Percentiles rank a stretch among this genome's conserved stretches.
These are phyloP conservation scores for Megacollybia platyphylla DNA, from an alignment of 1,284 basidiomycete genomes.

Conservation along the genomic window DNA sequence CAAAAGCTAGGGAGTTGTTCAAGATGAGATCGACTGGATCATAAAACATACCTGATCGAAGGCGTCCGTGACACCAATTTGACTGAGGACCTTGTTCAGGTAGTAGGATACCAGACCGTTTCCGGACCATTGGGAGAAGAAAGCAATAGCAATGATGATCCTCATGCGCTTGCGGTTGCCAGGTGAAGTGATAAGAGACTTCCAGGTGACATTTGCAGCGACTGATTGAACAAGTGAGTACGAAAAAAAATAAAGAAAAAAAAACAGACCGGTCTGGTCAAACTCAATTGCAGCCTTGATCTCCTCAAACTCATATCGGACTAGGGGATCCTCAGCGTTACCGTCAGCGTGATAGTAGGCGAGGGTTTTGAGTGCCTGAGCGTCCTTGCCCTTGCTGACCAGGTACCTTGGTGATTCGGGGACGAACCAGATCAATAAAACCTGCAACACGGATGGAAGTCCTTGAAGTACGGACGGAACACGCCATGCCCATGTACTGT, in stretches of 20 bases:
- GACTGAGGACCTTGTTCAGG: constrained; percentile 56
- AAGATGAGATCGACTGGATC: neutral
- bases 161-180: constrained; percentile 60
- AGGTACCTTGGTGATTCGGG: constrained; percentile 69
- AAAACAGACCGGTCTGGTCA: constrained; percentile 29
- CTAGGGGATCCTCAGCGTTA: constrained; percentile 54
- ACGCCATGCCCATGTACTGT: constrained; percentile 62
- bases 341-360: constrained; percentile 70
- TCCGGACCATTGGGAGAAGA: constrained; percentile 68
- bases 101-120: constrained; percentile 72
- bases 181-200: constrained; percentile 37
- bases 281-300: constrained; percentile 64
- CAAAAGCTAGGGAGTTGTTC: constrained; percentile 27
- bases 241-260: constrained; percentile 2
- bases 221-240: constrained; percentile 13
- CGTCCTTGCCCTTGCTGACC: constrained; percentile 50
- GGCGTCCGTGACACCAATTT: constrained; percentile 57
- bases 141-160: constrained; percentile 57
- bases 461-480: constrained; percentile 59
- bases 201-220: constrained; percentile 48
- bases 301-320: constrained; percentile 63
- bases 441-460: constrained; percentile 48
- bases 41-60: constrained; percentile 29
- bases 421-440: constrained; percentile 43
- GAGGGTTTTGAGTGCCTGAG: constrained; percentile 44